A percentile compares a stretch with the other conserved stretches of the same genome.
Evolutionary conservation across 2,329 filamentous ascomycete species (phyloP).

Genomic region (Claviceps africana): DNA sequence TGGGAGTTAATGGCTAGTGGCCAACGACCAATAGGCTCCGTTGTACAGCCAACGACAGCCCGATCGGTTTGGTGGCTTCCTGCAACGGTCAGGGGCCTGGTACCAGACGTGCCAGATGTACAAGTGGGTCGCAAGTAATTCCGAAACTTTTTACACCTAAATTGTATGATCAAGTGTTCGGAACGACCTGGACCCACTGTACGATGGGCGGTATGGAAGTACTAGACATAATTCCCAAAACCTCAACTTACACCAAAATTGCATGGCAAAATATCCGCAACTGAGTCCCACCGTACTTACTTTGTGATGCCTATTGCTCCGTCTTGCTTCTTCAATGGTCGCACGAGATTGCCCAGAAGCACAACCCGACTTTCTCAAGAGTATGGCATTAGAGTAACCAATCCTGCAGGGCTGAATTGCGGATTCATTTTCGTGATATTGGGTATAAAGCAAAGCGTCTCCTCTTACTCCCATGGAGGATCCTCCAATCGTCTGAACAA

Average conservation of each 20-base stretch:
- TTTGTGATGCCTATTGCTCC: neutral
- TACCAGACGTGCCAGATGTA: neutral
- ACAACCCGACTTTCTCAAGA: neutral
- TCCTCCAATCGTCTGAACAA: slow-evolving; percentile 71
- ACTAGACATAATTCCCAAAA: no score
- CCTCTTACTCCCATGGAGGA: slow-evolving; percentile 51
- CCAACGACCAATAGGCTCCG: neutral
- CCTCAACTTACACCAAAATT: no score
- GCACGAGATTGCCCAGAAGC: neutral
- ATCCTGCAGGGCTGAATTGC: neutral
- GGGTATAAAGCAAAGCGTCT: no score
- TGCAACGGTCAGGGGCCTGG: neutral
- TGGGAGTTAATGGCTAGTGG: neutral
- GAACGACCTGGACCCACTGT: no score
- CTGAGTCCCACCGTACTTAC: neutral
- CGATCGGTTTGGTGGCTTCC: neutral
- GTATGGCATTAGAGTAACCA: neutral
- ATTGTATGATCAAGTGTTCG: no score
- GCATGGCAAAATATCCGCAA: no score
- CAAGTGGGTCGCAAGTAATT: neutral
- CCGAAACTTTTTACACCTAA: no score
- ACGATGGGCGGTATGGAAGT: neutral
- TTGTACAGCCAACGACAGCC: neutral
- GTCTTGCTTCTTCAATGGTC: neutral
- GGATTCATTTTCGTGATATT: neutral